Evolutionary conservation across 1,139 yeast species (phyloP).

Genomic region (Geotrichum histeridarum): DNA sequence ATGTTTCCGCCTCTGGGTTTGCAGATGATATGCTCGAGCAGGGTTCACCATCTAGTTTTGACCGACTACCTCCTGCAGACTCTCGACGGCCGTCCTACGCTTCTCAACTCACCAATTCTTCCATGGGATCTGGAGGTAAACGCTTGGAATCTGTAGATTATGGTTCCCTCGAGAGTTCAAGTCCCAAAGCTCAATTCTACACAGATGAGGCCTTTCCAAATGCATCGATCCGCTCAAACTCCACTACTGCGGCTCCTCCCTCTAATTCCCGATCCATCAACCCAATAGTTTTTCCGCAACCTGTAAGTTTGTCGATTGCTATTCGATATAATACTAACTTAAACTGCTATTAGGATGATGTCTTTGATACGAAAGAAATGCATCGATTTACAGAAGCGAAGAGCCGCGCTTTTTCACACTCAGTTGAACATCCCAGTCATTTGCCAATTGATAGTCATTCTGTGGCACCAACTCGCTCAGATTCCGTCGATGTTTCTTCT

Average conservation of each 20-base stretch:
- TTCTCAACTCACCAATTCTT: constrained; percentile 23
- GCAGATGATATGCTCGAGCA: no score
- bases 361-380: constrained; percentile 16
- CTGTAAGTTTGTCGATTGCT: constrained; percentile 1
- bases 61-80: constrained; percentile 6
- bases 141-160: background rate
- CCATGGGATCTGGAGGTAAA: constrained; percentile 10
- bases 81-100: constrained; percentile 27
- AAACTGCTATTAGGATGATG: constrained; percentile 11
- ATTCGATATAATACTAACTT: background rate
- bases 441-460: constrained; percentile 1
- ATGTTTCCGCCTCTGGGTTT: no score
- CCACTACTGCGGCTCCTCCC: constrained; percentile 5
- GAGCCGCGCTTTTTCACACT: constrained; percentile 2
- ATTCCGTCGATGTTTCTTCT: constrained; percentile 25
- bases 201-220: background rate
- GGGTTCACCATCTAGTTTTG: background rate
- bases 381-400: background rate
- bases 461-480: constrained; percentile 22
- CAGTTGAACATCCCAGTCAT: background rate
- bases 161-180: constrained; percentile 3
- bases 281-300: constrained; percentile 17
- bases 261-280: background rate
- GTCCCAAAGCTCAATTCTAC: background rate
- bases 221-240: background rate